Evolutionary conservation across 2,329 filamentous ascomycete species (phyloP), one percentile per base, ranked within the genome.

Genomic region (Neurospora sp.): DNA sequence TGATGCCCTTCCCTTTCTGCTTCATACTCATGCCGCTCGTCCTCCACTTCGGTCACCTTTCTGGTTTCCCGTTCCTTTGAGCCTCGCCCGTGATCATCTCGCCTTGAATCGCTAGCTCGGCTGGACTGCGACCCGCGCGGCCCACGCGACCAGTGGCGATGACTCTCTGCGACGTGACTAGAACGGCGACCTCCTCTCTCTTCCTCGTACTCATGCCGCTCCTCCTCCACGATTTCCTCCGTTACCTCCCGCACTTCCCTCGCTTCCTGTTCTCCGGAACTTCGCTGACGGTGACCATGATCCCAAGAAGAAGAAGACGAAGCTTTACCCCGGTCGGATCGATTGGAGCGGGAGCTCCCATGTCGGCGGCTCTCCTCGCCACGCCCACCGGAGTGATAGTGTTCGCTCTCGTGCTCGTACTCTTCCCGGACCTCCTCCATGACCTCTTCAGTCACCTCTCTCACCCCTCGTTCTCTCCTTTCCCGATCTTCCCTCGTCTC

Each of bases 141-240:
- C 28, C 28, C 28, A 8, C 28, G 23, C 4, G 52, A 36, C 52
- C 52, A 62, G 28, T 62, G 52, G 15, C 28, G 52, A 3, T 36
- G 52, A 62, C 23, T 33, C 1, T 62, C 52, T 62, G 36, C 52
- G 0, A 62, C 15, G 8, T n/a, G 52, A 33, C 28, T 62, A 10
- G 52, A 62, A 8, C 1, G 52, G 4, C 8, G 52, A 3, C 52
- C 52, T 8, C 52, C 52, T 62, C 52, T 17, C 4, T 62, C 52
- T 8, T 71, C 67, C 40, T 67, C 57, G 37, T 68, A 67, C 62
- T 71, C 37, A 11, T 17, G 40, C 8, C 28, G 19, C 57, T 43
- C 69, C 38, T 52, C 52, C 4, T 28, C 52, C 6, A 62, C 52
- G 8, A 62, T 23, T 15, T 43, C 37, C 5, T 52, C 28, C 6